A percentile compares a stretch with the other conserved stretches of the same genome.
phyloP scores from a whole-genome alignment of 805 yeast species.

The Jamesozyma spencerorum region DNA sequence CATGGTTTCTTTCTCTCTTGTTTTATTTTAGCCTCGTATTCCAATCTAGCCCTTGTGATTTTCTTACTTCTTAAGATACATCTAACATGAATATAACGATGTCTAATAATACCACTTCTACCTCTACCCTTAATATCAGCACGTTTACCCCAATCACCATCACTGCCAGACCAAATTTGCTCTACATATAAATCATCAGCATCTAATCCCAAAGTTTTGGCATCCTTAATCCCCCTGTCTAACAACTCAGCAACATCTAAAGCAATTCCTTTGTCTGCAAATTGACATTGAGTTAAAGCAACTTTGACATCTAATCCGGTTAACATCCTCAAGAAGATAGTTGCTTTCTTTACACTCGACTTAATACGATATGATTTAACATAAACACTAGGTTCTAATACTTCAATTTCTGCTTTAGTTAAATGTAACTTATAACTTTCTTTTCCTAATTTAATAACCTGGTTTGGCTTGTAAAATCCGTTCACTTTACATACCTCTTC shows the following conservation, averaged over 20 bases:
- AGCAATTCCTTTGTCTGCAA: conserved; percentile 69
- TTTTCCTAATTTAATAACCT: conserved; percentile 34
- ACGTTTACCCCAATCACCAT: conserved; percentile 64
- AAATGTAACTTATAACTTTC: conserved; percentile 47
- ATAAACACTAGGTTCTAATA: conserved; percentile 82
- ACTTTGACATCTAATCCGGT: conserved; percentile 59
- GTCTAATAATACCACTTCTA: conserved; percentile 68
- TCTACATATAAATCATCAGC: conserved; percentile 59
- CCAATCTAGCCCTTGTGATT: conserved; percentile 51
- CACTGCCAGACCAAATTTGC: conserved; percentile 87
- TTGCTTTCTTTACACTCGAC: conserved; percentile 83
- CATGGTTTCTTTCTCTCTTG: conserved; percentile 44
- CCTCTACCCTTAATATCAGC: conserved; percentile 86
- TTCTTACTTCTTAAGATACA: conserved; percentile 58
- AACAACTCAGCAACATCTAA: conserved; percentile 70
- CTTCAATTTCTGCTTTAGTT: conserved; percentile 56
- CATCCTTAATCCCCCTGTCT: conserved; percentile 62
- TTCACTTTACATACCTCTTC: conserved; percentile 47
- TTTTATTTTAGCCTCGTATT: conserved; percentile 47
- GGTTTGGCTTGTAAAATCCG: conserved; percentile 58
- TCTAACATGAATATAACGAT: conserved; percentile 72
- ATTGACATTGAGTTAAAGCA: conserved; percentile 90
- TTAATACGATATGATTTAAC: conserved; percentile 72
- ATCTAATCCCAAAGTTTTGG: conserved; percentile 48
- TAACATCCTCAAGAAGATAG: conserved; percentile 65